Percentiles rank a stretch among this genome's conserved stretches.
These are phyloP conservation scores for Candida sithepensis DNA, from an alignment of 805 yeast species.

Conservation along the genomic window DNA sequence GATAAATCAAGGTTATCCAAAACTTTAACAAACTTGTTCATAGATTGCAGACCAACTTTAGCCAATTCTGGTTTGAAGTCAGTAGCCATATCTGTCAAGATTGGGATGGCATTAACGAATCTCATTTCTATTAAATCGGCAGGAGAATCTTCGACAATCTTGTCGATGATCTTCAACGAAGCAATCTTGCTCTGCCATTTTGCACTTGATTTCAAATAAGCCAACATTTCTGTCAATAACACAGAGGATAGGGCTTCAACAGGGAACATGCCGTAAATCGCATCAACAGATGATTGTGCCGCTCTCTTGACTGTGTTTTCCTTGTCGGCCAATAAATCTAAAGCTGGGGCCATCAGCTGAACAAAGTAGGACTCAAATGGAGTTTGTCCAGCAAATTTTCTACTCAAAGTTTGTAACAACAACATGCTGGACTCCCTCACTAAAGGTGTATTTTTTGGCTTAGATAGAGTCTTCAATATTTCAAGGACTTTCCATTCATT, in stretches of 20 bases:
- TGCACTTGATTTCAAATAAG: constrained; percentile 73
- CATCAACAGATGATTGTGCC: constrained; percentile 74
- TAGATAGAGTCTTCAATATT: constrained; percentile 60
- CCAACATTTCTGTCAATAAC: constrained; percentile 56
- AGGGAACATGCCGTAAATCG: constrained; percentile 67
- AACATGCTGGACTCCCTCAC: constrained; percentile 76
- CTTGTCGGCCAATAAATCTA: constrained; percentile 79
- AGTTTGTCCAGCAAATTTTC: constrained; percentile 59
- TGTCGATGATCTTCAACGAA: constrained; percentile 71
- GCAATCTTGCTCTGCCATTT: constrained; percentile 91
- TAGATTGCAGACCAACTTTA: constrained; percentile 70
- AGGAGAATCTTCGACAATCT: constrained; percentile 73
- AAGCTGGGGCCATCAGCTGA: constrained; percentile 57
- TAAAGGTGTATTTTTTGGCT: constrained; percentile 69
- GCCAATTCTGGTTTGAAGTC: constrained; percentile 97
- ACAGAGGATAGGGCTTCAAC: constrained; percentile 74
- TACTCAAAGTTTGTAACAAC: constrained; percentile 50
- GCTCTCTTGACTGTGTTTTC: constrained; percentile 83
- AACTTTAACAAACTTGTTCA: constrained; percentile 69
- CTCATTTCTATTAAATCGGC: constrained; percentile 80
- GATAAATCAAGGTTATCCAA: constrained; percentile 90
- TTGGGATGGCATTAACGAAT: constrained; percentile 77
- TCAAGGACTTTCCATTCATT: constrained; percentile 64
- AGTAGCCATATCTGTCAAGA: constrained; percentile 83
- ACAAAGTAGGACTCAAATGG: constrained; percentile 76